Evolutionary conservation across 2,329 filamentous ascomycete species (phyloP), one percentile per base, ranked within the genome.

Genomic region (Diaporthe citri): DNA sequence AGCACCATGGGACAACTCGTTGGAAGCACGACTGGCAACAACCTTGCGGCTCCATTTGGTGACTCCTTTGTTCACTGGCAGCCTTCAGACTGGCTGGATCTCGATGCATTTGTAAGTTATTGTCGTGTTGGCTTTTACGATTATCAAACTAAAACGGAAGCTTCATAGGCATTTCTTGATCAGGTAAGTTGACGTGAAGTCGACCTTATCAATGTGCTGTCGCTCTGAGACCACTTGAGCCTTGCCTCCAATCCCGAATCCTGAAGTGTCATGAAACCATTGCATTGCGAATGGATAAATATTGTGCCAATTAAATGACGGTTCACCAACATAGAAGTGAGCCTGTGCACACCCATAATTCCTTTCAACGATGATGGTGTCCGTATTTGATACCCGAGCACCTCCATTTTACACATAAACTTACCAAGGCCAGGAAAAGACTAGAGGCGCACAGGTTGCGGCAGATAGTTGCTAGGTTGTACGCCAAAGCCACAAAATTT

Each of bases 211-310:
- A 1, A 36, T 10, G 0, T 36, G 34, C 34, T 36, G 1, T 36
- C 34, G 1, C 8, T 36, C 34, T 10, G 1, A 8, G 10, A 10
- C 9, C 9, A 10, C 1, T 1, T 10, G 34, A 10, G 1, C 0
- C 34, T 36, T 36, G 34, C 34, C 34, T 0, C 34, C 34, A 36
- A 1, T 36, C 34, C 1, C 34, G 1, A 36, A 2, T 36, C n/a
- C n/a, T n/a, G n/a, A n/a, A n/a, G n/a, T 36, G 1, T 36, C 34
- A 2, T 36, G 34, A 1, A 36, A 36, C 8, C 34, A 36, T 36
- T 36, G 34, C 34, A 36, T 36, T n/a, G 34, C 1, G 34, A 36
- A 36, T 36, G 10, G 34, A 2, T 10, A 10, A 36, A 10, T 8
- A 2, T 10, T 10, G 9, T 8, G 8, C 10, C 34, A 36, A 36